A percentile compares a stretch with the other conserved stretches of the same genome.
Conservation (phyloP, 2,329 filamentous ascomycete genomes). For the Hirsutella rhossiliensis region DNA sequence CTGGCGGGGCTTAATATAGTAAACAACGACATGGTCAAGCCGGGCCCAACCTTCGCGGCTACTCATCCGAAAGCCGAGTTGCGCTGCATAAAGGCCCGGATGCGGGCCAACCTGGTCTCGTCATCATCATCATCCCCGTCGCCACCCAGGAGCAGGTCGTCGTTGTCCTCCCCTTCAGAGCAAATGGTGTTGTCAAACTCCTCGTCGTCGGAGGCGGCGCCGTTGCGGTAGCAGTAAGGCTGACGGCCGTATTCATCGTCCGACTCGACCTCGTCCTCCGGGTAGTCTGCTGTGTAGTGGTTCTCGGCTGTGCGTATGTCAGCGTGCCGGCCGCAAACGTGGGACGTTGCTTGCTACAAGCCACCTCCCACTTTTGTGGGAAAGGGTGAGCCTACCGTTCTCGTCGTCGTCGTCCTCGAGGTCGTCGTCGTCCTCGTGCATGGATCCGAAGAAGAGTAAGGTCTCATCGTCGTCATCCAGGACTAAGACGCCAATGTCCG, state of each 20-base stretch:
- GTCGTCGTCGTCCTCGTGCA: conserved; percentile 51
- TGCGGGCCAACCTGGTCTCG: conserved; percentile 24
- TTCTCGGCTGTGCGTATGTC: conserved; percentile 47
- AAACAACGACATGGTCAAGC: neutral
- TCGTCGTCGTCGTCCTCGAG: conserved; percentile 51
- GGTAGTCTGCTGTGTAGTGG: conserved; percentile 69
- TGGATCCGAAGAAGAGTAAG: conserved; percentile 47
- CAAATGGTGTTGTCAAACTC: conserved; percentile 41
- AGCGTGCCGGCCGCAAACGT: neutral
- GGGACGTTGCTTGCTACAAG: neutral
- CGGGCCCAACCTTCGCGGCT: neutral
- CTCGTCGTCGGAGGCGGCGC: conserved; percentile 42
- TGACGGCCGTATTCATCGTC: conserved; percentile 44
- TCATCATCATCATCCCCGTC: conserved; percentile 20
- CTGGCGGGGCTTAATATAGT: neutral
- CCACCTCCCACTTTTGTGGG: neutral
- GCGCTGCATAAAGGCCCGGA: conserved; percentile 24
- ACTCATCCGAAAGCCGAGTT: conserved; percentile 10
- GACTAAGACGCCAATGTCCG: conserved; percentile 43
- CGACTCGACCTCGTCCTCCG: conserved; percentile 64
- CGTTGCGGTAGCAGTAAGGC: conserved; percentile 40
- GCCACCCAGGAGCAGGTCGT: conserved; percentile 21
- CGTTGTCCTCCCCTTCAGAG: conserved; percentile 23
- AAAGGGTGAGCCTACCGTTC: conserved; percentile 35
- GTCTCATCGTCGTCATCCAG: conserved; percentile 46